phyloP scores from a whole-genome alignment of 371 early-diverging fungal genomes.

The Basidiobolus meristosporus region DNA sequence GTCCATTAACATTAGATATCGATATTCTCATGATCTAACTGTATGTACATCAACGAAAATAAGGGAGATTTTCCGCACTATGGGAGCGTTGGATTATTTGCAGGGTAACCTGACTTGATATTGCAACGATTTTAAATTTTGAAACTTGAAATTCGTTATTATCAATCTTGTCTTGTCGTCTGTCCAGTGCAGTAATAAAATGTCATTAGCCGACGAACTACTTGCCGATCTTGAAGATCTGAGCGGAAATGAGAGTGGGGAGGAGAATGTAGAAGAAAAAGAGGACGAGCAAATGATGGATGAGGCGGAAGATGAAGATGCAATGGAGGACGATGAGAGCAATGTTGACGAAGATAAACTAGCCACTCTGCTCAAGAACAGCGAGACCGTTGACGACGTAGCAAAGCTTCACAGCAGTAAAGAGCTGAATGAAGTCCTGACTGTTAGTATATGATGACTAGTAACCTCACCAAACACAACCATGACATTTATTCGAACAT shows the following conservation, averaged over 20 bases:
- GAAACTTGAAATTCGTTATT: not conserved
- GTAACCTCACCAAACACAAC: slow-evolving; percentile 1
- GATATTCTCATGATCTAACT: no score
- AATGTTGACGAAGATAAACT: slow-evolving; percentile 7
- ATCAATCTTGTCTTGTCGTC: not conserved
- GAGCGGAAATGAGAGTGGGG: slow-evolving; percentile 11
- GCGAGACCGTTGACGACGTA: slow-evolving; percentile 10
- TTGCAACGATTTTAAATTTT: not conserved
- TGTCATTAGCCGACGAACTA: slow-evolving; percentile 56
- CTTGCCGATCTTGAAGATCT: slow-evolving; percentile 39
- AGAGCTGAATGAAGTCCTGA: slow-evolving; percentile 16
- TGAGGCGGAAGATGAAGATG: slow-evolving; percentile 14
- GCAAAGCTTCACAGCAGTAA: slow-evolving; percentile 18
- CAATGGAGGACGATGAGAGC: slow-evolving; percentile 9
- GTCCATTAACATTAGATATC: no score
- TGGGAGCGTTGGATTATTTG: no score
- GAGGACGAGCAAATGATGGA: slow-evolving; percentile 8
- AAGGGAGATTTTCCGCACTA: no score
- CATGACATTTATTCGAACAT: slow-evolving; percentile 1
- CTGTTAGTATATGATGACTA: slow-evolving; percentile 10
- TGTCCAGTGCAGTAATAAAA: slow-evolving; percentile 3
- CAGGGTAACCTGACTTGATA: no score
- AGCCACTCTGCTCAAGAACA: slow-evolving; percentile 4
- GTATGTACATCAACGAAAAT: no score
- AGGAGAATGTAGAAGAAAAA: slow-evolving; percentile 16